These are phyloP conservation scores for Chalaropsis ovoidea DNA, from an alignment of 2,329 filamentous ascomycete species.

Conservation along the genomic window DNA sequence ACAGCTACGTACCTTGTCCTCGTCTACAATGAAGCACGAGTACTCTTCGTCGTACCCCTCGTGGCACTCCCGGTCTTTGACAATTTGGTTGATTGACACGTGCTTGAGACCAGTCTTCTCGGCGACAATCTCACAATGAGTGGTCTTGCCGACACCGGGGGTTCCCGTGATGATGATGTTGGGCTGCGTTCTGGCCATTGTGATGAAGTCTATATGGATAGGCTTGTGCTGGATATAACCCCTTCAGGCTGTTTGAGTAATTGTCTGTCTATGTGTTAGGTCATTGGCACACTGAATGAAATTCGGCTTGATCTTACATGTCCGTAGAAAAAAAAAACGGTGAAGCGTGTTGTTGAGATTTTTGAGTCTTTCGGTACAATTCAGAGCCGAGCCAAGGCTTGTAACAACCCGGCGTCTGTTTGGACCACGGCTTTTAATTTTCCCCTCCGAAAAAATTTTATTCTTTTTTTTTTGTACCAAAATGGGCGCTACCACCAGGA, in stretches of 20 bases:
- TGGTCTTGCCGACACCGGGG: constrained; percentile 91
- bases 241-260: too few relatives aligned
- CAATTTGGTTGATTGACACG: constrained; percentile 79
- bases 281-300: too few relatives aligned
- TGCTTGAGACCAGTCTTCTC: constrained; percentile 68
- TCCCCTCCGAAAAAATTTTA: constrained; percentile 10
- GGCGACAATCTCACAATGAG: constrained; percentile 73
- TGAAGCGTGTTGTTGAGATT: neutral
- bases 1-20: constrained; percentile 65
- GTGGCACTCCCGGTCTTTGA: constrained; percentile 78
- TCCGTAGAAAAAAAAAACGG: too few relatives aligned
- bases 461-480: constrained; percentile 4
- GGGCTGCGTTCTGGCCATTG: constrained; percentile 45
- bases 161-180: constrained; percentile 96
- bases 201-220: neutral
- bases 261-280: too few relatives aligned
- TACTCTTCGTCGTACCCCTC: constrained; percentile 80
- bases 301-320: too few relatives aligned
- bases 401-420: neutral
- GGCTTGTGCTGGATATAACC: too few relatives aligned
- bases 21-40: constrained; percentile 86
- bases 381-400: neutral
- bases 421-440: neutral
- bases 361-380: neutral
- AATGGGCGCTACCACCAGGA: neutral